Base-by-base conservation (phyloP, 2,329 filamentous ascomycete genomes). In the Aspergillus arachidicola region DNA sequence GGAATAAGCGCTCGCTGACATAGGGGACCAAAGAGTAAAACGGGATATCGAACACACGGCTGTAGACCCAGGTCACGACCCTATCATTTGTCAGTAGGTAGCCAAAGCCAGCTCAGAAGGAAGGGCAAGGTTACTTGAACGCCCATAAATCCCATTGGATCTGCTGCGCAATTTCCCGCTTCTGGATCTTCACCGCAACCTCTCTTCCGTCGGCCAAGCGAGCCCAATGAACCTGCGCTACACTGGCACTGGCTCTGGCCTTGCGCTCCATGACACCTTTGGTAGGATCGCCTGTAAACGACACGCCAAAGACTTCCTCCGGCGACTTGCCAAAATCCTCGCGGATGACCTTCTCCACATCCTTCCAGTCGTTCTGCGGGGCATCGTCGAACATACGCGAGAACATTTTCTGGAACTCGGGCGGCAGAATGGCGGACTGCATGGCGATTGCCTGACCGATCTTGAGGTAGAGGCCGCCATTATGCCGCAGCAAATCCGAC, bases 401-500 rank as follows among this genome's bases (percentile, higher is more conserved):
- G 75, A 99, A 99, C 93, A 97, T 98, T 73, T 90, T 89, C 82
- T 97, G 93, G 71, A 98, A 98, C 78, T 97, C 93, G 0, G 94
- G 92, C 30, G 95, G 95, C 65, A 99, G 81, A 30, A 98, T 89
- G 0, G 94, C 94, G 69, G 91, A 94, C 83, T 99, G 95, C 95
- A 98, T 98, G 16, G 94, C 95, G 69, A 99, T 94, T 5, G 95
- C 95, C 83, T 99, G 95, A 0, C 95, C 95, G 63, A 99, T 97
- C 84, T 99, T 99, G 74, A 98, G 84, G 75, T 98, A 99, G 21
- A 99, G 80, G 0, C 95, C 95, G 64, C 95, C 94, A 84, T 99
- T 99, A 60, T 87, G 82, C 30, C 92, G 86, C 68, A 98, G 84
- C 66, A 99, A 81, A 34, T 94, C 85, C 64, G 92, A 96, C 43